phyloP scores from a whole-genome alignment of 2,329 filamentous ascomycete species.

The Fusarium tuaranense region DNA sequence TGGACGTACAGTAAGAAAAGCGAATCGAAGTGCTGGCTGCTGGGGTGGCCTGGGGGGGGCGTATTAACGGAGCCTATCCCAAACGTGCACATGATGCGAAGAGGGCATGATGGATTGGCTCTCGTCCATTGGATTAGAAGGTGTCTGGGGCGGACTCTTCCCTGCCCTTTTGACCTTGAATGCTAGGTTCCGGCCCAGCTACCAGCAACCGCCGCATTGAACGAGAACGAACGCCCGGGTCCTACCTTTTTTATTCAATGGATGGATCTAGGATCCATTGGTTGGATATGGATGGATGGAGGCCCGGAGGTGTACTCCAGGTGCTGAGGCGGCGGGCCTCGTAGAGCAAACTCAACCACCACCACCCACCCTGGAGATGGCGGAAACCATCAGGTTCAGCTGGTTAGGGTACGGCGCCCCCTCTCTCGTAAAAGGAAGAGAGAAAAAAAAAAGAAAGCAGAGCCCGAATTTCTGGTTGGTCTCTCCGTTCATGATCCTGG shows the following conservation, averaged over 20 bases:
- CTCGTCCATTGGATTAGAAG: conserved; percentile 9
- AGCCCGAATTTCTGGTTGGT: neutral
- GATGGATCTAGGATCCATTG: neutral
- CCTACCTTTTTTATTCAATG: neutral
- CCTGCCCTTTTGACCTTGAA: conserved; percentile 9
- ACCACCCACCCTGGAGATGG: conserved; percentile 1
- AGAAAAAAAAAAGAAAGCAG: neutral
- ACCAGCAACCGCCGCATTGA: neutral
- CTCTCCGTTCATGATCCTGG: neutral
- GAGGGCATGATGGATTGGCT: conserved; percentile 16
- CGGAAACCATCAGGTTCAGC: conserved; percentile 13
- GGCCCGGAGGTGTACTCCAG: neutral
- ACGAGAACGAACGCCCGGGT: neutral
- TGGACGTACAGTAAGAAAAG: neutral
- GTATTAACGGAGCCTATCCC: neutral
- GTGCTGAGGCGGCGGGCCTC: neutral
- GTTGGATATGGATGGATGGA: neutral
- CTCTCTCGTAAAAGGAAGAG: neutral
- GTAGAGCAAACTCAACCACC: conserved; percentile 17
- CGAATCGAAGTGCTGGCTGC: neutral
- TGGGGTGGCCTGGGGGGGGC: neutral
- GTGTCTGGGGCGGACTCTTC: conserved; percentile 7
- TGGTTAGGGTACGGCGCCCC: neutral
- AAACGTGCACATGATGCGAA: conserved; percentile 25
- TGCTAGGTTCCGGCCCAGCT: conserved; percentile 5